A percentile compares a stretch with the other conserved stretches of the same genome.
These are phyloP conservation scores for Lactifluus pinguis DNA, from an alignment of 768 basidiomycete species.

Conservation along the genomic window DNA sequence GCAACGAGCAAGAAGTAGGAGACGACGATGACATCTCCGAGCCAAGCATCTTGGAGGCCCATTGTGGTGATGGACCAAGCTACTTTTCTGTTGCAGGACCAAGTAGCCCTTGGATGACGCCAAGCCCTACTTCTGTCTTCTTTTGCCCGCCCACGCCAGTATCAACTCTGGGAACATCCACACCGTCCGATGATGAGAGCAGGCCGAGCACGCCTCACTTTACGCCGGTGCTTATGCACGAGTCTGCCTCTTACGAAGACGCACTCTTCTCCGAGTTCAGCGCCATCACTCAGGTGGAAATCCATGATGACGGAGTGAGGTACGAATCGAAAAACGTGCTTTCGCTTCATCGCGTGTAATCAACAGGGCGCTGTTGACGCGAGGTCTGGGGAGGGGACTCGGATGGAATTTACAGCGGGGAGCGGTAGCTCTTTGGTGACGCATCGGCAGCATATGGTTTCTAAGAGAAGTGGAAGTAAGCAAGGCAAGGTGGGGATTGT, in stretches of 20 bases:
- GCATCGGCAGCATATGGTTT: not conserved
- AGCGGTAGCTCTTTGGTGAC: not conserved
- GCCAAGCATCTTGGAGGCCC: not conserved
- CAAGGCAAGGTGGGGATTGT: not conserved
- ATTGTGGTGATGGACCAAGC: not conserved
- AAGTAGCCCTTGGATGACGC: not conserved
- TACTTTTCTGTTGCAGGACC: not conserved
- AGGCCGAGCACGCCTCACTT: not conserved
- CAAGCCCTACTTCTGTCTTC: not conserved
- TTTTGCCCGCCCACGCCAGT: not conserved
- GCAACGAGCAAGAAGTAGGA: not conserved
- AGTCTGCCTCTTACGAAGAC: conserved; percentile 1
- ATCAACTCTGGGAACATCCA: not conserved
- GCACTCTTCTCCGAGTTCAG: conserved; percentile 6
- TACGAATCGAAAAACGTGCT: not conserved
- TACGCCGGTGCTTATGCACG: not conserved
- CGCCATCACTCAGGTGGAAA: not conserved
- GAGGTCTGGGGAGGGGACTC: not conserved
- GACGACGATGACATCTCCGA: not conserved
- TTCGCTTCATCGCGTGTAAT: not conserved
- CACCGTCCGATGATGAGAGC: not conserved
- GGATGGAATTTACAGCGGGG: not conserved
- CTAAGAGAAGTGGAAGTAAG: not conserved
- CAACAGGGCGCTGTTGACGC: not conserved
- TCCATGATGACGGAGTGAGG: not conserved